Evolutionary conservation across 2,329 filamentous ascomycete genomes (phyloP).

Genomic region (Meredithiella fracta): DNA sequence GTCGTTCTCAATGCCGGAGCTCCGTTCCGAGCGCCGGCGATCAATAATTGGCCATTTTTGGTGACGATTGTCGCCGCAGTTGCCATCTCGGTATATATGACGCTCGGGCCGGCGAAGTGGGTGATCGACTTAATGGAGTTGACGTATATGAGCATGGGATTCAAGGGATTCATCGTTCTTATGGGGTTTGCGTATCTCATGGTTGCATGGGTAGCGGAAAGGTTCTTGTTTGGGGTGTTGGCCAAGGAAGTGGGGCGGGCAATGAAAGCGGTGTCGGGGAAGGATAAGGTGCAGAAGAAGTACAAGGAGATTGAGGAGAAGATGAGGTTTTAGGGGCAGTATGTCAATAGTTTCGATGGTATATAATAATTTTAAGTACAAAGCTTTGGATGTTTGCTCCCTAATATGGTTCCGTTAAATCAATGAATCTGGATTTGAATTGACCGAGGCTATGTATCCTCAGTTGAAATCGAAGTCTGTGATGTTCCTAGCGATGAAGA

Average conservation of each 20-base stretch:
- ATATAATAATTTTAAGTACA: no score
- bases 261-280: conserved; percentile 40
- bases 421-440: no score
- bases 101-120: conserved; percentile 55
- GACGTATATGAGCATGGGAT: conserved; percentile 56
- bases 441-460: no score
- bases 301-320: conserved; percentile 69
- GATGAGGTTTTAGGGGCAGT: conserved; percentile 5
- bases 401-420: no score
- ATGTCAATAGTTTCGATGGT: no score
- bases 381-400: no score
- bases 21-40: conserved; percentile 70
- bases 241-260: conserved; percentile 49
- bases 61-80: conserved; percentile 55
- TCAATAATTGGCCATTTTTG: conserved; percentile 72
- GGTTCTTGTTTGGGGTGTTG: conserved; percentile 49
- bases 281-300: conserved; percentile 63
- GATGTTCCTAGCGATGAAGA: not conserved
- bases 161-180: conserved; percentile 54
- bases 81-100: conserved; percentile 59
- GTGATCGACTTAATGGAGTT: conserved; percentile 67
- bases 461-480: not conserved
- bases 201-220: conserved; percentile 56
- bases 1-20: conserved; percentile 81
- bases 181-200: conserved; percentile 55